Evolutionary conservation across 768 basidiomycete genomes (phyloP).

Genomic region (Auricularia heimuer): DNA sequence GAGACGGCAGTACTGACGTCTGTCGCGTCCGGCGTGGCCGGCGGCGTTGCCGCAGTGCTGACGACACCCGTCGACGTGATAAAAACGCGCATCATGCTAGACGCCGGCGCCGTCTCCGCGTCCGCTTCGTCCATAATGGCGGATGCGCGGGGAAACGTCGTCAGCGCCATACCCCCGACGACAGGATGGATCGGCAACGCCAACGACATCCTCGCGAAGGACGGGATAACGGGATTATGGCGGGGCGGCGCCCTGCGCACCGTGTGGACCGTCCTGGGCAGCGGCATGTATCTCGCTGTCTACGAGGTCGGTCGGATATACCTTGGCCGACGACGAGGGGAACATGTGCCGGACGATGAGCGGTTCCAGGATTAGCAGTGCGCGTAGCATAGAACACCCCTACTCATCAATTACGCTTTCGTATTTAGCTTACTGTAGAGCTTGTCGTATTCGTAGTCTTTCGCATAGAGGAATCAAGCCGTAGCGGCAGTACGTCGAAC

Average conservation of each 20-base stretch:
- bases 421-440: no score
- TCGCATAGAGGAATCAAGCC: no score
- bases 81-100: constrained; percentile 96
- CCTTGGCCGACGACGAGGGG: neutral
- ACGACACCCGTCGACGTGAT: constrained; percentile 96
- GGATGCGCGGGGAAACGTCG: neutral
- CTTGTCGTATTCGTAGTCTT: no score
- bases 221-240: neutral
- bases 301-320: neutral
- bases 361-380: no score
- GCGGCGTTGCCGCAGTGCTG: constrained; percentile 76
- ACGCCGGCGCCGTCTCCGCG: constrained; percentile 18
- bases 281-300: neutral
- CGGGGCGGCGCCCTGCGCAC: neutral
- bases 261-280: neutral
- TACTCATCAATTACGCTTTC: no score
- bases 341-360: no score
- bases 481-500: no score
- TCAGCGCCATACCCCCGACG: neutral
- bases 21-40: constrained; percentile 81
- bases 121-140: neutral
- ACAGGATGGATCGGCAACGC: neutral
- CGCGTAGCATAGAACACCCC: no score
- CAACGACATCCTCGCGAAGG: neutral
- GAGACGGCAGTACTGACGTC: constrained; percentile 57